phyloP scores from a whole-genome alignment of 169 alveolate species.

The Babesia caballi region DNA sequence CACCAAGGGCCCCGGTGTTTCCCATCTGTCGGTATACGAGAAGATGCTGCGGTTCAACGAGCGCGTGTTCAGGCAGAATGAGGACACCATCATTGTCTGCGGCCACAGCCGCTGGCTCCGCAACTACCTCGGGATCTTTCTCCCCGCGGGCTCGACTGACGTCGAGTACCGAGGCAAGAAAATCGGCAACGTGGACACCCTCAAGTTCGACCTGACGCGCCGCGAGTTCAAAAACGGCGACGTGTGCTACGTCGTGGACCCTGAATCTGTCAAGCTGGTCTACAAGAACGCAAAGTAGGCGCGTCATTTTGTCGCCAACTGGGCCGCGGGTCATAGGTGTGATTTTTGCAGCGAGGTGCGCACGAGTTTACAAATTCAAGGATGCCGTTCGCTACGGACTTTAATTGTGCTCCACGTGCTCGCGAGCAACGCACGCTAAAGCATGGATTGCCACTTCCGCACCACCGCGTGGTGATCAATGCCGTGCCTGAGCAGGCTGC shows the following conservation, averaged over 20 bases:
- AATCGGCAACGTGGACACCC: slow-evolving; percentile 27
- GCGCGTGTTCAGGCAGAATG: slow-evolving; percentile 39
- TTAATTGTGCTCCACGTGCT: too few species aligned
- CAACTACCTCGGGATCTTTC: slow-evolving; percentile 25
- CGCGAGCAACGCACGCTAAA: too few species aligned
- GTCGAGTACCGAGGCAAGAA: not conserved
- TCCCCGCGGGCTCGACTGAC: slow-evolving; percentile 16
- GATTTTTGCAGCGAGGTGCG: too few species aligned
- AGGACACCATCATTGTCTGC: slow-evolving; percentile 41
- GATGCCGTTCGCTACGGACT: too few species aligned
- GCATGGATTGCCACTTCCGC: not conserved
- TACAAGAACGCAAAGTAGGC: slow-evolving; percentile 13
- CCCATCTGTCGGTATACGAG: slow-evolving; percentile 6
- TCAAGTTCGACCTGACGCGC: slow-evolving; percentile 5
- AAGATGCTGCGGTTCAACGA: slow-evolving; percentile 49
- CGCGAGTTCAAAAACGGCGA: slow-evolving; percentile 3
- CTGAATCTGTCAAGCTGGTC: slow-evolving; percentile 6
- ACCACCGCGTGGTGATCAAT: not conserved
- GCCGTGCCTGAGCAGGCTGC: not conserved
- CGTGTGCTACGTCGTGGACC: not conserved
- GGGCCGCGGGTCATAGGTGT: too few species aligned
- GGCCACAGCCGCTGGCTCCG: slow-evolving; percentile 64
- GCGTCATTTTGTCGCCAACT: too few species aligned
- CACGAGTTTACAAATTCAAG: too few species aligned
- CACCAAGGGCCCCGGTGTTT: not conserved